Percentiles rank a stretch among this genome's conserved stretches.
Conservation (phyloP, 2,329 filamentous ascomycete genomes). For the Plenodomus tracheiphilus region DNA sequence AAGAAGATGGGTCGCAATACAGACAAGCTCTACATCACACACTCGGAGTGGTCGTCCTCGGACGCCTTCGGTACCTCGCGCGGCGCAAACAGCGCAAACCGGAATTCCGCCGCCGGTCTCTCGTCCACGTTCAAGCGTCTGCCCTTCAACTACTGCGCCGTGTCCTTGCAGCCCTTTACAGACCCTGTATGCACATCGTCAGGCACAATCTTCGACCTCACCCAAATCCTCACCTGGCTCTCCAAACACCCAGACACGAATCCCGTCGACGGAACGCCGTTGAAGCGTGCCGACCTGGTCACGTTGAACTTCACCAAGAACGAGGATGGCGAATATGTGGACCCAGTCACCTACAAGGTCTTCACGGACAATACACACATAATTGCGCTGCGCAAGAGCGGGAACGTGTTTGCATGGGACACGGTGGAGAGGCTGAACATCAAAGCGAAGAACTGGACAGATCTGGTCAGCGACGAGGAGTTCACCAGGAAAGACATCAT, state of each 20-base stretch:
- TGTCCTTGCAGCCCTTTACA: conserved; percentile 91
- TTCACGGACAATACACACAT: conserved; percentile 98
- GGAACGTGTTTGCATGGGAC: conserved; percentile 96
- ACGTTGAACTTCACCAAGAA: conserved; percentile 92
- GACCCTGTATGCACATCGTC: conserved; percentile 88
- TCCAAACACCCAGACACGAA: conserved; percentile 93
- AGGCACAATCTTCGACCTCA: conserved; percentile 92
- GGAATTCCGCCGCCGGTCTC: conserved; percentile 53
- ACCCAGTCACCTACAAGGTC: conserved; percentile 96
- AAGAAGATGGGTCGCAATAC: conserved; percentile 45
- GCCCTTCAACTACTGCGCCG: conserved; percentile 97
- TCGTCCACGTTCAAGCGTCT: conserved; percentile 76
- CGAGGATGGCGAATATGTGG: conserved; percentile 86
- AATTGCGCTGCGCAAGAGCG: conserved; percentile 80
- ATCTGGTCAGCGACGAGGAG: conserved; percentile 83
- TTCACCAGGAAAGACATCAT: conserved; percentile 93
- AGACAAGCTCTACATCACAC: conserved; percentile 71
- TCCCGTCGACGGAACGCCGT: conserved; percentile 77
- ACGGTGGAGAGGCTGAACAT: conserved; percentile 95
- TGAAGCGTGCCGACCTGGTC: conserved; percentile 82
- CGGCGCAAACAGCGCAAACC: conserved; percentile 65
- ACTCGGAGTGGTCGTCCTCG: conserved; percentile 94
- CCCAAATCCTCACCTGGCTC: conserved; percentile 91
- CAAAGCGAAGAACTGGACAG: conserved; percentile 94
- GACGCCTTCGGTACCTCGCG: conserved; percentile 86